Evolutionary conservation across 2,329 filamentous ascomycete species (phyloP), one percentile per base, ranked within the genome.

Genomic region (Verticillium alfalfae): DNA sequence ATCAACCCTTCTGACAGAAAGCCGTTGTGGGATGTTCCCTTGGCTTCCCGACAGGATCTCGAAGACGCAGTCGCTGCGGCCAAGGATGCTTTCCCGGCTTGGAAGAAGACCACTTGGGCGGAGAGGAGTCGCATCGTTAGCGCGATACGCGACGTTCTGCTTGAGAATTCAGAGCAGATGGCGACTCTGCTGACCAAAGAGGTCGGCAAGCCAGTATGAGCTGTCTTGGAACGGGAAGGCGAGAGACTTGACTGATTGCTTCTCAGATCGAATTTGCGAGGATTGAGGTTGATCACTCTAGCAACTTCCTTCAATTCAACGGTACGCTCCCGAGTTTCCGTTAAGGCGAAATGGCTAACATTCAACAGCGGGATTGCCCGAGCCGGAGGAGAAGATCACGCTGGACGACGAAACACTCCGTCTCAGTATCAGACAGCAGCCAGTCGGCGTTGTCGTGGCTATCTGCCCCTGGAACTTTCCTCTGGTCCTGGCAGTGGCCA

Each of bases 381-480:
- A 52, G 45, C 45, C 45, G 18, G 45, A 52, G 45, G 45, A 52
- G 18, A 52, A 31, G 18, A 5, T 52, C 18, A 52, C 22, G 6
- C 45, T 22, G 18, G 45, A 52, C 10, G n/a, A 52, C 18, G 45
- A 52, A 3, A 26, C 3, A 8, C 6, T 52, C 10, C 45, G 45
- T 6, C 45, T 52, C n/a, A 52, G n/a, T 13, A 52, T 52, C 45
- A 52, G 45, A 52, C 45, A 52, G 18, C 45, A 52, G 45, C 18
- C 45, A 9, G 45, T 79, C 8, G 78, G 78, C 3, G 75, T 79
- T 6, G 72, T 71, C 3, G 78, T 71, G 12, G 81, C 75, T 12
- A 84, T 84, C 52, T 74, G 80, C 2, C 81, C 81, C 1, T 84
- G 82, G 82, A 84, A 84, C 65, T 83, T 70, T 60, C 73, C 73